Conservation (phyloP, 2,329 filamentous ascomycete genomes). For the Fusarium buxicola region DNA sequence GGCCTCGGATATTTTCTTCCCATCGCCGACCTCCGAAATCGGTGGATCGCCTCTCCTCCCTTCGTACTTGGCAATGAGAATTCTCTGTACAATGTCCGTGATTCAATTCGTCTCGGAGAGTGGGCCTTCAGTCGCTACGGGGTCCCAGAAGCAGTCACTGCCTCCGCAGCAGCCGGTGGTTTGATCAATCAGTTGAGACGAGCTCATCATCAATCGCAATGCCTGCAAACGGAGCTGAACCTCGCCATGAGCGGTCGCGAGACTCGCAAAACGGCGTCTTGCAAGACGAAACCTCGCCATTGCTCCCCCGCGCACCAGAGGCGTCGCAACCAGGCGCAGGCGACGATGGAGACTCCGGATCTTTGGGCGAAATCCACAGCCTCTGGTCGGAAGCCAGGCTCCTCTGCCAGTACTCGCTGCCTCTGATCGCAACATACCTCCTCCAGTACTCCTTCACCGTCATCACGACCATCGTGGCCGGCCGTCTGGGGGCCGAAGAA, state of each 20-base stretch:
- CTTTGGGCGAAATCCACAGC: slow-evolving; percentile 16
- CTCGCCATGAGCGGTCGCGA: slow-evolving; percentile 16
- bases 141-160: background rate
- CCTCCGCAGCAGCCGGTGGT: slow-evolving; percentile 5
- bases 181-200: background rate
- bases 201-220: slow-evolving; percentile 4
- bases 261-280: slow-evolving; percentile 19
- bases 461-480: slow-evolving; percentile 64
- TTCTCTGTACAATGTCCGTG: slow-evolving; percentile 18
- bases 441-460: slow-evolving; percentile 66
- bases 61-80: slow-evolving; percentile 15
- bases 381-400: slow-evolving; percentile 33
- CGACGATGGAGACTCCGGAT: slow-evolving; percentile 11
- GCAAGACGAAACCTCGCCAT: slow-evolving; percentile 32
- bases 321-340: background rate
- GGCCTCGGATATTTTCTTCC: too few relatives aligned
- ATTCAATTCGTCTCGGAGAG: slow-evolving; percentile 14
- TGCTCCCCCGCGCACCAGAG: slow-evolving; percentile 27
- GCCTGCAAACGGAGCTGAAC: slow-evolving; percentile 20
- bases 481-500: slow-evolving; percentile 64
- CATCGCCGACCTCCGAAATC: too few relatives aligned
- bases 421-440: slow-evolving; percentile 64
- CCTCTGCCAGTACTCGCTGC: slow-evolving; percentile 51
- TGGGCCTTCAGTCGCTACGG: slow-evolving; percentile 17
- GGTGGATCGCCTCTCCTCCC: slow-evolving; percentile 18